Percentiles rank a stretch among this genome's conserved stretches.
Evolutionary conservation across 371 early-diverging fungal genomes (phyloP).

Genomic region (Mucor circinelloides): DNA sequence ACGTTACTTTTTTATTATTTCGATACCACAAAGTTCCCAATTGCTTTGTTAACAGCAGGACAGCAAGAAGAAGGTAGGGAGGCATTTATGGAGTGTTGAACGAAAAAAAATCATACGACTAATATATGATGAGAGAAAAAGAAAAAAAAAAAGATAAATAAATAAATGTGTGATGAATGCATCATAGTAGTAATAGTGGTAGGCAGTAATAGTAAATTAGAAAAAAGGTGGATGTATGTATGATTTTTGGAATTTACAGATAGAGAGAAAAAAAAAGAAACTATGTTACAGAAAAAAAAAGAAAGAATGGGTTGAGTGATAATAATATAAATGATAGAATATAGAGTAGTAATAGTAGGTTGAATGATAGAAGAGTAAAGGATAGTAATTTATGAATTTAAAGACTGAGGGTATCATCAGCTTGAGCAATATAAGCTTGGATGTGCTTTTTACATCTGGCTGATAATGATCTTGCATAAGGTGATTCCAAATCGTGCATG

Average conservation of each 20-base stretch:
- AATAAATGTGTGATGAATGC: not conserved
- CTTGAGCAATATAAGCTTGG: conserved; percentile 26
- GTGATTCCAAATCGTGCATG: conserved; percentile 22
- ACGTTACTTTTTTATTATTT: not conserved
- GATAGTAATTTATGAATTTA: conserved; percentile 1
- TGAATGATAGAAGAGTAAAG: not conserved
- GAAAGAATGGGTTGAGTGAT: not conserved
- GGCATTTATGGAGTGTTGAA: not conserved
- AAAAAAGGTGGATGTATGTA: not conserved
- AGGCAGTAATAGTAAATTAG: not conserved
- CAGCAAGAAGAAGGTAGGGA: not conserved
- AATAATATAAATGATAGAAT: not conserved
- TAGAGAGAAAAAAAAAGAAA: not conserved
- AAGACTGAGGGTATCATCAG: conserved; percentile 31
- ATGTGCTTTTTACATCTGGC: conserved; percentile 22
- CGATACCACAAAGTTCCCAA: not conserved
- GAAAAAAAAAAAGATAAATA: not conserved
- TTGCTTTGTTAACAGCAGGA: not conserved
- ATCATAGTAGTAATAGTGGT: not conserved
- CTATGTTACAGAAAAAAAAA: not conserved
- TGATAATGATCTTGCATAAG: conserved; percentile 13
- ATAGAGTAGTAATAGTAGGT: not conserved
- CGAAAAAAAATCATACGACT: conserved; percentile 4
- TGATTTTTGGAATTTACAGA: not conserved
- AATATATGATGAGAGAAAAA: not conserved